These are phyloP conservation scores for Paspalum vaginatum DNA, from an alignment of 176 grass and related monocot species.

Conservation along the genomic window DNA sequence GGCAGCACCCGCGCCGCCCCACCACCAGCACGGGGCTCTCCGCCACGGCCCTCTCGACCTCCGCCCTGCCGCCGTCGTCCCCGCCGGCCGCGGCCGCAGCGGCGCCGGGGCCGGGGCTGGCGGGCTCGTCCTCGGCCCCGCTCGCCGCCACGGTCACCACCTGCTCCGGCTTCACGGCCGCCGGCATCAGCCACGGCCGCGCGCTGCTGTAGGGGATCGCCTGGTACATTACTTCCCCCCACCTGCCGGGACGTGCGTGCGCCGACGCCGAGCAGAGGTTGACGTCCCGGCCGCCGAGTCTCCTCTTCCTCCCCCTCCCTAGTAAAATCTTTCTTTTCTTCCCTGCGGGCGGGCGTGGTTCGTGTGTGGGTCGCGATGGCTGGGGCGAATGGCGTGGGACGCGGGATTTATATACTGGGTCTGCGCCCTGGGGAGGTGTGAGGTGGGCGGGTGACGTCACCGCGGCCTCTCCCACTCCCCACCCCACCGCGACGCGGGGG, in stretches of 20 bases:
- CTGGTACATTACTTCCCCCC: conserved; percentile 58
- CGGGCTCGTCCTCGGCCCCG: neutral
- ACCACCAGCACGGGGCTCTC: conserved; percentile 87
- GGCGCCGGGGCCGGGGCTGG: neutral
- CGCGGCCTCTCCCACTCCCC: too few species aligned
- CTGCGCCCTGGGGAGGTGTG: neutral
- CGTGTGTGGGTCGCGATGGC: conserved; percentile 22
- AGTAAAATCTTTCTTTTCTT: neutral
- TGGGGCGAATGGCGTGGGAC: neutral
- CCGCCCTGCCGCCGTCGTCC: neutral
- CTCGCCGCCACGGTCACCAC: neutral
- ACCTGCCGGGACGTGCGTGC: neutral
- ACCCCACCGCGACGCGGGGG: conserved; percentile 18
- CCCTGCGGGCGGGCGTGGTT: neutral
- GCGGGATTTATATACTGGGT: conserved; percentile 39
- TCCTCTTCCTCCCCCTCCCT: neutral
- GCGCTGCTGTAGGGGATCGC: conserved; percentile 75
- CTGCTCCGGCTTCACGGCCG: conserved; percentile 40
- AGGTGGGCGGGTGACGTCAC: conserved; percentile 48
- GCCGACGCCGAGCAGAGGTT: too few species aligned
- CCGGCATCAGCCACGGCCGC: conserved; percentile 46
- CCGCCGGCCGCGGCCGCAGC: neutral
- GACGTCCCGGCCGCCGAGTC: conserved; percentile 5
- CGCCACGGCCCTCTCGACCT: conserved; percentile 54
- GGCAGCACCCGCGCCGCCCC: conserved; percentile 76